Conservation (phyloP, 768 basidiomycete species). For the Phallus indusiatus region DNA sequence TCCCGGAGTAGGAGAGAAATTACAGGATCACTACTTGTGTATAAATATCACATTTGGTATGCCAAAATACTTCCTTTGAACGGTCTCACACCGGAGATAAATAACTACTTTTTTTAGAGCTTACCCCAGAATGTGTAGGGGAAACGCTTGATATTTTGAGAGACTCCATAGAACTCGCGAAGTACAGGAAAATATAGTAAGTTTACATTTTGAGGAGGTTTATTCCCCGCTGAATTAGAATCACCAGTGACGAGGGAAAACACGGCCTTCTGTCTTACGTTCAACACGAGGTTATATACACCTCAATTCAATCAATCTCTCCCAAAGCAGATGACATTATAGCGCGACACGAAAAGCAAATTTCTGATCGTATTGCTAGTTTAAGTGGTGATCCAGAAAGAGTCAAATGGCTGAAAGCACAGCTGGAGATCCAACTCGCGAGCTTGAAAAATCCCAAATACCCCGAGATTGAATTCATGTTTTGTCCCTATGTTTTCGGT, state of each 20-base stretch:
- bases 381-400: not conserved
- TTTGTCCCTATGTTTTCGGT: not conserved
- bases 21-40: conserved; percentile 31
- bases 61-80: not conserved
- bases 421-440: not conserved
- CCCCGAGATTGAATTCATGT: not conserved
- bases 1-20: conserved; percentile 70
- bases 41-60: not conserved
- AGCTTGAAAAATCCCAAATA: not conserved
- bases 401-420: not conserved
- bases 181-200: not conserved
- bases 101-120: not conserved
- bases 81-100: not conserved
- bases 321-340: not conserved
- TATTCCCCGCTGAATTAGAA: not conserved
- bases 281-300: not conserved
- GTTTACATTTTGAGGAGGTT: not conserved
- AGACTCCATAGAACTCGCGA: not conserved
- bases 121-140: not conserved
- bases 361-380: not conserved
- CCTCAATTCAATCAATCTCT: not conserved
- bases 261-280: not conserved
- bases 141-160: not conserved
- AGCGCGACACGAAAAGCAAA: not conserved
- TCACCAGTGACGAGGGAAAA: not conserved